Conservation (phyloP, 1,284 basidiomycete genomes). For the Moniliophthora roreri region DNA sequence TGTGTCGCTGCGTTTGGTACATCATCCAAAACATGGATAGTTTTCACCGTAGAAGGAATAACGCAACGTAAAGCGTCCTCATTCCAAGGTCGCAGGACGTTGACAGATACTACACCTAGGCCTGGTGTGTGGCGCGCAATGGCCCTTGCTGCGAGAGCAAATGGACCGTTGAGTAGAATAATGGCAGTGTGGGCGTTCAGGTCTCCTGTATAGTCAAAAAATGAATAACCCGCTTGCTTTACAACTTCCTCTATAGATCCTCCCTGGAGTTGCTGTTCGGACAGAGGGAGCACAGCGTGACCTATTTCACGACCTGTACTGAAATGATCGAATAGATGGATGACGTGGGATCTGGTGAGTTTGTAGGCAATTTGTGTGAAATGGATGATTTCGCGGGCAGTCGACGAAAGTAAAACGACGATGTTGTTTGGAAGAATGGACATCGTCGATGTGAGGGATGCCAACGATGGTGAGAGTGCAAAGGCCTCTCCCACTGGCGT, state of each 20-base stretch:
- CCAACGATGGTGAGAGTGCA: slow-evolving; percentile 70
- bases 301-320: slow-evolving; percentile 70
- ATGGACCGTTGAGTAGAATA: slow-evolving; percentile 68
- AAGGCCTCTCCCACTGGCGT: slow-evolving; percentile 67
- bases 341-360: slow-evolving; percentile 60
- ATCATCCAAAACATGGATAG: slow-evolving; percentile 74
- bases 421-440: slow-evolving; percentile 66
- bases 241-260: slow-evolving; percentile 47
- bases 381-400: slow-evolving; percentile 76
- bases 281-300: slow-evolving; percentile 39
- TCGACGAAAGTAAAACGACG: slow-evolving; percentile 79
- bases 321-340: slow-evolving; percentile 81
- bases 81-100: slow-evolving; percentile 78
- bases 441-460: slow-evolving; percentile 62
- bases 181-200: slow-evolving; percentile 55
- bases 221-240: slow-evolving; percentile 52
- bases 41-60: slow-evolving; percentile 57
- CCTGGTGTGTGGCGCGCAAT: slow-evolving; percentile 44
- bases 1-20: slow-evolving; percentile 62
- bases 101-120: slow-evolving; percentile 66
- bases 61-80: slow-evolving; percentile 54
- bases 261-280: slow-evolving; percentile 28
- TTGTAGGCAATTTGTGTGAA: slow-evolving; percentile 70
- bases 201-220: slow-evolving; percentile 72
- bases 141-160: slow-evolving; percentile 58